Evolutionary conservation across 176 grass and related monocot species (phyloP), one percentile per base, ranked within the genome.

Genomic region (Guadua angustifolia): DNA sequence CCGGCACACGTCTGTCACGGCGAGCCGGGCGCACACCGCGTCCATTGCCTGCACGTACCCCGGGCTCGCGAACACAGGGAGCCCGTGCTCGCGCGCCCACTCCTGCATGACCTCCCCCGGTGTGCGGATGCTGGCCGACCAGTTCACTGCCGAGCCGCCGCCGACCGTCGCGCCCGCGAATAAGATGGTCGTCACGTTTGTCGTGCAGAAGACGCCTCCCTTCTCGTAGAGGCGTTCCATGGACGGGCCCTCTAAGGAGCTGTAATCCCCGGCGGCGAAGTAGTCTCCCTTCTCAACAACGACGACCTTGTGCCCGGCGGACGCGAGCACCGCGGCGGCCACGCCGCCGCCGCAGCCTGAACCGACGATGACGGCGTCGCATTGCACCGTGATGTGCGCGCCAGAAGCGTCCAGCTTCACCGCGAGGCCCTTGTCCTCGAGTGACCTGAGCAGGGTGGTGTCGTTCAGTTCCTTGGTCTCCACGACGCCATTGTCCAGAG

Each of bases 241-340:
- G 49, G 93, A 92, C 36, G 93, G 93, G 17, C 87, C 91, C 81
- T 99, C 97, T 17, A 94, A 33, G 0, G 85, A 92, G 61, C 88
- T 94, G 92, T 96, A 96, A 45, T 99, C 97, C 46, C 79, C 85
- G 5, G 73, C 74, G 5, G 88, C 59, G 74, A 89, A 99, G 87
- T 96, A 99, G 51, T 92, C 81, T 5, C 97, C 93, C 71, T 99
- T 99, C 88, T 99, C 97, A 2, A 99, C 26, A 73, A 99, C 91
- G 2, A 99, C 50, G 18, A 96, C 97, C 90, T 94, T 96, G 84
- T 89, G 73, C 19, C 97, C 97, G 4, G 88, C 79, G 29, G 83
- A 79, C 22, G 93, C 93, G 16, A 99, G 89, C 73, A 99, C 88
- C 33, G 93, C 93, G 13, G 97, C 93, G 0, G 90, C 89, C 1